phyloP scores from a whole-genome alignment of 2,329 filamentous ascomycete genomes.

The Karstenula rhodostoma region DNA sequence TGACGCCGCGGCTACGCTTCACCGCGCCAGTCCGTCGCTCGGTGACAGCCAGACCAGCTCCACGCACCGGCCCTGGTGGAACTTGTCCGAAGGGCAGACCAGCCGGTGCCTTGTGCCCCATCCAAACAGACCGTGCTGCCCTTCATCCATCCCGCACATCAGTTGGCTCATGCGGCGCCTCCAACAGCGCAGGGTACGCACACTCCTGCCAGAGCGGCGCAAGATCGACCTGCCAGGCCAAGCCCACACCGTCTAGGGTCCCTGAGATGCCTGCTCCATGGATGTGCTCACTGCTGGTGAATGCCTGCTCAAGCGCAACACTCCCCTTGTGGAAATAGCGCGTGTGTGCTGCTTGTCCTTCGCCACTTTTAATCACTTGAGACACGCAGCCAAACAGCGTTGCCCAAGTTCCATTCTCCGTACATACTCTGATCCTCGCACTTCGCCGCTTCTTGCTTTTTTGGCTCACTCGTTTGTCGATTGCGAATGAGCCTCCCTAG shows the following conservation, averaged over 20 bases:
- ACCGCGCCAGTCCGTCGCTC: conserved; percentile 5
- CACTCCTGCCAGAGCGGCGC: conserved; percentile 42
- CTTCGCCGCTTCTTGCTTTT: conserved; percentile 42
- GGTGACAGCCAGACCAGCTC: conserved; percentile 13
- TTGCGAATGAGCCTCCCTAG: conserved; percentile 38
- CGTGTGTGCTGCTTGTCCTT: conserved; percentile 36
- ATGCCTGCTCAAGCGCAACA: conserved; percentile 30
- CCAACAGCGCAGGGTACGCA: conserved; percentile 39
- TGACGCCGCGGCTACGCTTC: conserved; percentile 29
- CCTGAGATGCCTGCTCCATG: conserved; percentile 20
- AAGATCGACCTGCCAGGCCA: conserved; percentile 44
- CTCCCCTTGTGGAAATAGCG: conserved; percentile 42
- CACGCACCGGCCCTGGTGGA: conserved; percentile 24
- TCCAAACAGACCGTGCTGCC: conserved; percentile 6
- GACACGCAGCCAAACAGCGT: conserved; percentile 45
- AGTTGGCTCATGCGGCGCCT: conserved; percentile 46
- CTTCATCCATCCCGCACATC: conserved; percentile 51
- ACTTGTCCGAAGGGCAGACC: conserved; percentile 21
- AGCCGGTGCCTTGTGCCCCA: conserved; percentile 14
- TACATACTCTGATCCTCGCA: conserved; percentile 38
- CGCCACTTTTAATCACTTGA: conserved; percentile 51
- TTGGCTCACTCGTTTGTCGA: conserved; percentile 36
- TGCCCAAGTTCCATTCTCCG: conserved; percentile 41
- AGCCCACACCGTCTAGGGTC: conserved; percentile 19
- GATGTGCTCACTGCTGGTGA: conserved; percentile 37